A percentile compares a stretch with the other conserved stretches of the same genome.
Conservation (phyloP, 306 rosid genomes). For the Astragalus membranaceus region DNA sequence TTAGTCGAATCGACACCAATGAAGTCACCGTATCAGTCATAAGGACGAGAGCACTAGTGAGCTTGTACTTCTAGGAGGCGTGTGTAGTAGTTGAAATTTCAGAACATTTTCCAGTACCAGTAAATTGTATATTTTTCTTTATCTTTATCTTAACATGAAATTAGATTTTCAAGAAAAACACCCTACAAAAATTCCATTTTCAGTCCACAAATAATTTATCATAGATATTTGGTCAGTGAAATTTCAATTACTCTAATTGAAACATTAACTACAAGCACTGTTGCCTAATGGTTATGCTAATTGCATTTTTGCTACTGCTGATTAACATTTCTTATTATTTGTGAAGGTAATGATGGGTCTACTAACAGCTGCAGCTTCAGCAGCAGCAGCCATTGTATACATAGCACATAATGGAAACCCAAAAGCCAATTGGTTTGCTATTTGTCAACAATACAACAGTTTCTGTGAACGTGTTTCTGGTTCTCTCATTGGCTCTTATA, state of each 20-base stretch:
- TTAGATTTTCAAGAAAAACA: too few relatives aligned
- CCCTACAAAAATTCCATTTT: too few relatives aligned
- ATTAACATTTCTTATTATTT: background rate
- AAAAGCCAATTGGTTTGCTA: slow-evolving; percentile 41
- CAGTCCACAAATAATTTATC: background rate
- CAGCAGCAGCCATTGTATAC: slow-evolving; percentile 44
- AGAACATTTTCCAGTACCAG: too few relatives aligned
- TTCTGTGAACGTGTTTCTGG: slow-evolving; percentile 47
- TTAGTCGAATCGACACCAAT: too few relatives aligned
- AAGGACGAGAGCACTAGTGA: too few relatives aligned
- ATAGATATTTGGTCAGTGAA: background rate
- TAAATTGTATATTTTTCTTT: too few relatives aligned
- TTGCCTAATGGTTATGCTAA: background rate
- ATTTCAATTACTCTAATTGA: background rate
- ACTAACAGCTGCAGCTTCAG: slow-evolving; percentile 43
- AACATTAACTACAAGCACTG: background rate
- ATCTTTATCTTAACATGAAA: too few relatives aligned
- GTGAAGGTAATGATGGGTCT: slow-evolving; percentile 51
- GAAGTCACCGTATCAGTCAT: too few relatives aligned
- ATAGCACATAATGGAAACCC: slow-evolving; percentile 54
- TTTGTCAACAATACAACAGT: slow-evolving; percentile 45
- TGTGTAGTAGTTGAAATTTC: too few relatives aligned
- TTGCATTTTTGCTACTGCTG: background rate
- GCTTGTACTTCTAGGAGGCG: too few relatives aligned
- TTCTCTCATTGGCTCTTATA: slow-evolving; percentile 46